Evolutionary conservation across 2,329 filamentous ascomycete species (phyloP).

Genomic region (Pseudocercospora crystallina): DNA sequence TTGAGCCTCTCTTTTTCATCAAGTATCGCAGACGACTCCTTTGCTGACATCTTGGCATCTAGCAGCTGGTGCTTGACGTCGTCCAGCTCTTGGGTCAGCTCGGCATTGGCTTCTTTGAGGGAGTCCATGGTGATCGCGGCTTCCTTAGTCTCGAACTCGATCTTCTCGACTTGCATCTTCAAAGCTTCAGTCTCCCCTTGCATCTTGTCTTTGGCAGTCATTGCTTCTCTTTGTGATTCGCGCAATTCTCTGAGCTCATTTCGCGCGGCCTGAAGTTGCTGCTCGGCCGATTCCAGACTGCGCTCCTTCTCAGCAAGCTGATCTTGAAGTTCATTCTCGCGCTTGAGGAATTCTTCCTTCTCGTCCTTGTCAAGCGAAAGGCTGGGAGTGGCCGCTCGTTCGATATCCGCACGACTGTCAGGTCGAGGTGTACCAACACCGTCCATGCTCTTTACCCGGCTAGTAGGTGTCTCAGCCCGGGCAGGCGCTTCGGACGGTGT

Average conservation of each 20-base stretch:
- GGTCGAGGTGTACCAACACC: slow-evolving; percentile 55
- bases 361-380: slow-evolving; percentile 92
- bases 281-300: slow-evolving; percentile 74
- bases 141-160: slow-evolving; percentile 95
- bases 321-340: slow-evolving; percentile 96
- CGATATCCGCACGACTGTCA: slow-evolving; percentile 66
- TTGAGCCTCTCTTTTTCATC: slow-evolving; percentile 99
- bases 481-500: slow-evolving; percentile 45
- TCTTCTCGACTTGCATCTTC: slow-evolving; percentile 94
- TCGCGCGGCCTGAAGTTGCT: slow-evolving; percentile 75
- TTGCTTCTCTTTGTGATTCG: slow-evolving; percentile 77
- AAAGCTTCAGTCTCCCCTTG: slow-evolving; percentile 85
- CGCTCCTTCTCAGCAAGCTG: slow-evolving; percentile 92
- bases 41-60: slow-evolving; percentile 93
- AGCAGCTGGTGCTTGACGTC: slow-evolving; percentile 95
- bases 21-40: slow-evolving; percentile 82
- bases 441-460: slow-evolving; percentile 48
- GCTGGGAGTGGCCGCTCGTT: slow-evolving; percentile 83
- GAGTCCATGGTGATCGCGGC: slow-evolving; percentile 97
- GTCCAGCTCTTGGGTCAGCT: slow-evolving; percentile 87
- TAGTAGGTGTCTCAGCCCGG: slow-evolving; percentile 62
- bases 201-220: slow-evolving; percentile 87
- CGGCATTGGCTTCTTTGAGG: slow-evolving; percentile 90
- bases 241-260: slow-evolving; percentile 84
- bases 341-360: slow-evolving; percentile 88